phyloP scores from a whole-genome alignment of 2,329 filamentous ascomycete species.

The Aaosphaeria pasadenensis region DNA sequence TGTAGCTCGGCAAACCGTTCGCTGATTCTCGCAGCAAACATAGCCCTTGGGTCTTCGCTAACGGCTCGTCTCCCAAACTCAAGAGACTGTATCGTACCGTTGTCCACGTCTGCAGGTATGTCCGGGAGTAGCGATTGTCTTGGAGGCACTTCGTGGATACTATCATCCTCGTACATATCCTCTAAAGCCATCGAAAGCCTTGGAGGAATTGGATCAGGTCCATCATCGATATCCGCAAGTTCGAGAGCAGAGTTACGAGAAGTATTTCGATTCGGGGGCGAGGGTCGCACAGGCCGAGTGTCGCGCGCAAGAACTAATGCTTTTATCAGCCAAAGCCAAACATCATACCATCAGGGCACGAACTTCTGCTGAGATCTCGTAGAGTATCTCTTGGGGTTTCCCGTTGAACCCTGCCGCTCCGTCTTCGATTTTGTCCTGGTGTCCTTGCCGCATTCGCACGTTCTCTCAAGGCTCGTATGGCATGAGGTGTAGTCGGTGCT shows the following conservation, averaged over 20 bases:
- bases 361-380: conserved; percentile 52
- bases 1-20: conserved; percentile 51
- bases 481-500: conserved; percentile 55
- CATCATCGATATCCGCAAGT: conserved; percentile 45
- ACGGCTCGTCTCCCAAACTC: conserved; percentile 43
- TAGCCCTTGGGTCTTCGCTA: conserved; percentile 38
- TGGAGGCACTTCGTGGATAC: conserved; percentile 38
- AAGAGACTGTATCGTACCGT: conserved; percentile 48
- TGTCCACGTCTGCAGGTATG: conserved; percentile 34
- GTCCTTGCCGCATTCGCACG: conserved; percentile 50
- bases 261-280: conserved; percentile 31
- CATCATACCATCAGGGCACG: background rate
- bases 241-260: conserved; percentile 37
- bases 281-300: conserved; percentile 46
- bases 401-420: conserved; percentile 48
- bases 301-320: conserved; percentile 47
- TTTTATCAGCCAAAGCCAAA: conserved; percentile 3
- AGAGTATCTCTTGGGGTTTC: conserved; percentile 57
- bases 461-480: conserved; percentile 53
- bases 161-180: conserved; percentile 43
- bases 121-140: conserved; percentile 35
- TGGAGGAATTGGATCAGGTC: conserved; percentile 42
- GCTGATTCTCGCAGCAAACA: conserved; percentile 47
- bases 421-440: conserved; percentile 47
- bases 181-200: conserved; percentile 42